phyloP scores from a whole-genome alignment of 2,329 filamentous ascomycete species.

The Exserohilum turcica region DNA sequence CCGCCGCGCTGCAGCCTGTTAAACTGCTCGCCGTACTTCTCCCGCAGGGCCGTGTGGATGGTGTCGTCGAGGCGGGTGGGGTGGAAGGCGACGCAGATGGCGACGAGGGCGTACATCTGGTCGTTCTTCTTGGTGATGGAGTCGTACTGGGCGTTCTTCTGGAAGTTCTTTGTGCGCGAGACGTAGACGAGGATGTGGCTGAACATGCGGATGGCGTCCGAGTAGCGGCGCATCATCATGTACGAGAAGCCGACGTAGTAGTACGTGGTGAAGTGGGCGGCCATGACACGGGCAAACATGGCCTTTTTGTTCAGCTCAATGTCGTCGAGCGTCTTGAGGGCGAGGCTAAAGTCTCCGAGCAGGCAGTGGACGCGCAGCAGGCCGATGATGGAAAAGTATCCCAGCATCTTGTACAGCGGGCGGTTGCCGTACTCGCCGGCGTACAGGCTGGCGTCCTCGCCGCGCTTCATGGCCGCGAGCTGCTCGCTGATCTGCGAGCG shows the following conservation, averaged over 20 bases:
- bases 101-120: constrained; percentile 99
- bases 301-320: constrained; percentile 99
- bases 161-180: constrained; percentile 99
- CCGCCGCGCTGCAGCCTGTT: constrained; percentile 95
- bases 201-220: constrained; percentile 99
- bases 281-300: constrained; percentile 99
- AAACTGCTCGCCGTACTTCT: constrained; percentile 99
- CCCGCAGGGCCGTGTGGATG: constrained; percentile 94
- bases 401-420: constrained; percentile 95
- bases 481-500: constrained; percentile 98
- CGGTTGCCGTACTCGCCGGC: constrained; percentile 95
- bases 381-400: constrained; percentile 99
- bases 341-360: constrained; percentile 95
- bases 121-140: constrained; percentile 99
- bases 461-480: constrained; percentile 89
- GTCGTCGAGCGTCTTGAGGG: constrained; percentile 97
- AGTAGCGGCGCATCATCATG: constrained; percentile 99
- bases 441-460: constrained; percentile 84
- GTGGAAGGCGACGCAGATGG: constrained; percentile 98
- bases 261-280: constrained; percentile 98
- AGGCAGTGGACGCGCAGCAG: constrained; percentile 94
- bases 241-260: constrained; percentile 99
- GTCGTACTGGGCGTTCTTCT: constrained; percentile 98
- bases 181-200: constrained; percentile 99
- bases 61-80: constrained; percentile 97